Evolutionary conservation across 495 filamentous ascomycete genomes (phyloP).

Genomic region (Trichoderma reesei): DNA sequence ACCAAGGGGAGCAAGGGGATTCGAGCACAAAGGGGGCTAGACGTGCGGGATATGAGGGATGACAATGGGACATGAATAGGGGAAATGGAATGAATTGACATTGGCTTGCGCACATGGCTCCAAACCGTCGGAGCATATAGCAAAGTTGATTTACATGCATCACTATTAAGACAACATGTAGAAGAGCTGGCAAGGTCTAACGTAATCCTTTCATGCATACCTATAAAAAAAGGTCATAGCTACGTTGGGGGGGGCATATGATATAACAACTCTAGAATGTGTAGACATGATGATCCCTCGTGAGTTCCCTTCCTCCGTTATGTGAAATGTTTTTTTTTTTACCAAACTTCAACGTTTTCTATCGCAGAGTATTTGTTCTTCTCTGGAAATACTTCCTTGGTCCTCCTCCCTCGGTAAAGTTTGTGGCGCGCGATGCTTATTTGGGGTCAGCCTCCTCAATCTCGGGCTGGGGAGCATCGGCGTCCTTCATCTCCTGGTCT

Average conservation of each 20-base stretch:
- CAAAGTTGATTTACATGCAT: too few species aligned
- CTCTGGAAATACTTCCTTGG: background rate
- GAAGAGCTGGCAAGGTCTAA: background rate
- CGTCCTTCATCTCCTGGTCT: slow-evolving; percentile 51
- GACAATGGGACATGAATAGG: too few species aligned
- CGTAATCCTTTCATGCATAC: background rate
- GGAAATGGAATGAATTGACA: too few species aligned
- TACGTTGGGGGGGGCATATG: slow-evolving; percentile 1
- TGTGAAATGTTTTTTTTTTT: too few species aligned
- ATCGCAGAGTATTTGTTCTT: background rate
- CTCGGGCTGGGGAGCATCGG: slow-evolving; percentile 24
- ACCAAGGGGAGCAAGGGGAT: too few species aligned
- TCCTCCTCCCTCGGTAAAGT: background rate
- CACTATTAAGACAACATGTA: too few species aligned
- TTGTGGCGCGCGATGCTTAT: slow-evolving; percentile 11
- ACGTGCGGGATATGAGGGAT: too few species aligned
- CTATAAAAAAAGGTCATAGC: background rate
- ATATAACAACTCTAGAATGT: slow-evolving; percentile 1
- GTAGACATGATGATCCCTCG: background rate
- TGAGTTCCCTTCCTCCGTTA: background rate
- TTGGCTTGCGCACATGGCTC: too few species aligned
- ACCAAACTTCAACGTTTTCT: background rate
- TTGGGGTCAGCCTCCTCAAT: slow-evolving; percentile 22
- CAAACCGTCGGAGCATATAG: too few species aligned
- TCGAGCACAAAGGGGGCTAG: too few species aligned